Base-by-base conservation (phyloP, 352 stramenopile species). In the Phytophthora ohioensis region DNA sequence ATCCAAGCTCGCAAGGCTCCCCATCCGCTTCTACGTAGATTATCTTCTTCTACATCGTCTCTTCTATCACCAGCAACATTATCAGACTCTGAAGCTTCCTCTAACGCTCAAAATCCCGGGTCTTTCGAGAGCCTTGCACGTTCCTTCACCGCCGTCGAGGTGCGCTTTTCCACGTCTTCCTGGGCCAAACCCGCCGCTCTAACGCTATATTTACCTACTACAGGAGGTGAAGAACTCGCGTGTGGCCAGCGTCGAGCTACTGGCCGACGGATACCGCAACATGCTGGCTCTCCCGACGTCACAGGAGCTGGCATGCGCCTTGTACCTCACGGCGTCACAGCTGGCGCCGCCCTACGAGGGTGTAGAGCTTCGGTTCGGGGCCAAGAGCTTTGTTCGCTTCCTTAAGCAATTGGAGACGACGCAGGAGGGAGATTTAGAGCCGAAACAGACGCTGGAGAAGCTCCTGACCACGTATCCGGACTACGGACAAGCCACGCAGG, bases 251-350 rank as follows among this genome's bases (percentile, higher is more conserved):
- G 69, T 93, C 2, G 54, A 61, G 32, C 36, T 90, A 10, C 62
- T 95, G 0, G 82, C 87, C 0, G 48, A 73, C 32, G 63, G 57
- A 6, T 90, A 91, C 48, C 76, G 78, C 5, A 59, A 61, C 42
- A 58, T 89, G 53, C 36, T 87, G 64, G 61, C 68, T 11, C 64
- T 72, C 8, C 68, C 76, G 36, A 83, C 73, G 4, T 54, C 79
- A 1, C 47, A 55, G 5, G 69, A 75, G 13, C 72, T 95, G 31
- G 62, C 80, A 3, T 79, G 80, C 34, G 88, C 85, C 31, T 78
- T 95, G 41, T 88, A 88, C 49, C 82, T 95, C 60, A 88, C 85
- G 7, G 78, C 85, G 13, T 88, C 85, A 15, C 78, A 95, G 73
- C 53, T 95, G 41, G 88, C 88, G 5, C 85, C 88, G 12, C 69